These are phyloP conservation scores for Sphaerulina vaccinii DNA, from an alignment of 2,329 filamentous ascomycete species.

Conservation along the genomic window DNA sequence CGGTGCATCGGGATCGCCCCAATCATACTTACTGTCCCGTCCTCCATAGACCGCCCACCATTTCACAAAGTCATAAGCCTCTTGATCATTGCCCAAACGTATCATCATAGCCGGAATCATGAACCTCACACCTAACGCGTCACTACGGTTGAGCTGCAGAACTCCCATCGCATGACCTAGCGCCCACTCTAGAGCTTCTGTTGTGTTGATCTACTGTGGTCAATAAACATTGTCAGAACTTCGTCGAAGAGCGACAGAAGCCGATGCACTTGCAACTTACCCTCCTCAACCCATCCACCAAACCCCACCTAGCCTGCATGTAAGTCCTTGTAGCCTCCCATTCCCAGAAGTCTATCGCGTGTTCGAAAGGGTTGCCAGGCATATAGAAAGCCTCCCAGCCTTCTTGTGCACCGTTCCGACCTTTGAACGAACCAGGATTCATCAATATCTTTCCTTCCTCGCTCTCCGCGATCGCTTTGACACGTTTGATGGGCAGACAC, in stretches of 20 bases:
- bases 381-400: background rate
- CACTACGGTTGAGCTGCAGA: constrained; percentile 7
- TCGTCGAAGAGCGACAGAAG: background rate
- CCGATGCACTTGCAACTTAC: background rate
- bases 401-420: background rate
- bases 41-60: constrained; percentile 4
- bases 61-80: constrained; percentile 18
- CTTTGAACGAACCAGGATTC: background rate
- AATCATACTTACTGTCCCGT: constrained; percentile 2
- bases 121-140: constrained; percentile 13
- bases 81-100: constrained; percentile 9
- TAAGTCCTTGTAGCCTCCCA: background rate
- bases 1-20: constrained; percentile 1
- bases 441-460: background rate
- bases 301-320: background rate
- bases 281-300: background rate
- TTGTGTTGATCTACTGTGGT: background rate
- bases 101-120: constrained; percentile 12
- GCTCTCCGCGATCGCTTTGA: background rate
- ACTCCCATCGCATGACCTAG: background rate
- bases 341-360: background rate
- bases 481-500: background rate
- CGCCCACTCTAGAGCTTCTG: background rate
- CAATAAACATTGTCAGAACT: background rate
- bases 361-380: background rate